Conservation (phyloP, 345 rosid species). For the Microcos paniculata region DNA sequence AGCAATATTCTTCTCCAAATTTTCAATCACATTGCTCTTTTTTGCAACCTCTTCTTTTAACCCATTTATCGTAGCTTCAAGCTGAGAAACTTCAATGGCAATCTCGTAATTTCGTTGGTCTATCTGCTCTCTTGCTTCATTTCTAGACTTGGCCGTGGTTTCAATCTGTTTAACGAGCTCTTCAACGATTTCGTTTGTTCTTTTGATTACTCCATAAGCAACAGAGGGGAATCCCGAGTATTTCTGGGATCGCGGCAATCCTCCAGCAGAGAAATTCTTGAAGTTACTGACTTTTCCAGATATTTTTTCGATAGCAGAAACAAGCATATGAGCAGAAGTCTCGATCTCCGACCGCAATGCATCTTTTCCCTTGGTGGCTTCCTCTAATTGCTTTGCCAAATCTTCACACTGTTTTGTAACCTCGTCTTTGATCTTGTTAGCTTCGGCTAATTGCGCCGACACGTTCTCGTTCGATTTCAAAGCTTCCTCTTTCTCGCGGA, state of each 20-base stretch:
- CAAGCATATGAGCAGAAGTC: conserved; percentile 81
- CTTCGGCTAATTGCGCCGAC: conserved; percentile 47
- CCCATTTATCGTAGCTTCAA: conserved; percentile 79
- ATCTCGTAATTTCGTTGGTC: conserved; percentile 96
- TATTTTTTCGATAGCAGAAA: conserved; percentile 92
- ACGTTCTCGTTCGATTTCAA: conserved; percentile 43
- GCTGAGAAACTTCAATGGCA: conserved; percentile 97
- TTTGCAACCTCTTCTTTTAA: conserved; percentile 66
- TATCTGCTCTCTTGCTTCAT: conserved; percentile 89
- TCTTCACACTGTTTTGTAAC: conserved; percentile 54
- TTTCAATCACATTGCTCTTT: conserved; percentile 50
- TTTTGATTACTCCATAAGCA: conserved; percentile 86
- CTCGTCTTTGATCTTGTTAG: conserved; percentile 53
- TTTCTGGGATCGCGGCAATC: conserved; percentile 82
- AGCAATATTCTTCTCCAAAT: conserved; percentile 50
- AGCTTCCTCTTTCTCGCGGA: conserved; percentile 67
- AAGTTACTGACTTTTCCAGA: conserved; percentile 77
- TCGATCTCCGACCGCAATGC: conserved; percentile 71
- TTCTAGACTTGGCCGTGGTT: conserved; percentile 55
- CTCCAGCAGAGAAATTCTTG: conserved; percentile 70
- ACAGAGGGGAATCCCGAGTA: conserved; percentile 75
- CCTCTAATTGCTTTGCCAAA: conserved; percentile 52
- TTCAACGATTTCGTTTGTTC: conserved; percentile 93
- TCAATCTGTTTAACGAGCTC: conserved; percentile 84
- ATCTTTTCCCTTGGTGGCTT: conserved; percentile 57